A percentile compares a stretch with the other conserved stretches of the same genome.
These are phyloP conservation scores for Paspalum notatum DNA, from an alignment of 176 grass and related monocot species.

Conservation along the genomic window DNA sequence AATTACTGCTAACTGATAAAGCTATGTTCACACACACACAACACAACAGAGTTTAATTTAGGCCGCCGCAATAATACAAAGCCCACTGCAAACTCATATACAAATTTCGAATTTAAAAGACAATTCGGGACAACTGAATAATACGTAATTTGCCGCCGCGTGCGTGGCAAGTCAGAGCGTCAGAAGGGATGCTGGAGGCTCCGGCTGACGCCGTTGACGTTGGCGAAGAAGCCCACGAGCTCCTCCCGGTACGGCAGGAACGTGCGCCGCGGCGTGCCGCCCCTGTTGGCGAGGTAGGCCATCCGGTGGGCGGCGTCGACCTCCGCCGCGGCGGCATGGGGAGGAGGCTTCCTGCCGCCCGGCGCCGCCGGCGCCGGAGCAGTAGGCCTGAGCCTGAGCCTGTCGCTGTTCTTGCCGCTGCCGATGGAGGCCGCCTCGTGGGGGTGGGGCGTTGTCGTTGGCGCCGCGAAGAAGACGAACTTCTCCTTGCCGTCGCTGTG, in stretches of 20 bases:
- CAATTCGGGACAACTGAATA: too few relatives aligned
- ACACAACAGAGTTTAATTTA: too few relatives aligned
- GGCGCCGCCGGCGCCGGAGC: not conserved
- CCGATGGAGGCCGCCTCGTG: too few relatives aligned
- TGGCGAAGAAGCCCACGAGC: conserved; percentile 66
- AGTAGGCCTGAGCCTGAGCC: conserved; percentile 6
- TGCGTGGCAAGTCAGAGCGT: not conserved
- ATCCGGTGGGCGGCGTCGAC: conserved; percentile 41
- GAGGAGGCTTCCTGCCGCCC: not conserved
- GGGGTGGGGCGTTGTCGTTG: not conserved
- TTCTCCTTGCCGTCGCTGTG: conserved; percentile 96
- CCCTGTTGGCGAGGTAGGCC: conserved; percentile 42
- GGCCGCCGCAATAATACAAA: too few relatives aligned
- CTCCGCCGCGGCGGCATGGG: not conserved
- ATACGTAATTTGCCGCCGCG: too few relatives aligned
- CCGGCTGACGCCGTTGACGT: conserved; percentile 56
- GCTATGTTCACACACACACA: too few relatives aligned
- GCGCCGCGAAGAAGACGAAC: conserved; percentile 72
- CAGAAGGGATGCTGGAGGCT: conserved; percentile 48
- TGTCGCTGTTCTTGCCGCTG: not conserved
- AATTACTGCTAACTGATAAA: too few relatives aligned
- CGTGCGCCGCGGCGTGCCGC: conserved; percentile 48
- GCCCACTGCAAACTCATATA: too few relatives aligned
- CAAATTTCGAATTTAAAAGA: too few relatives aligned
- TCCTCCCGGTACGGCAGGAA: conserved; percentile 78